Percentiles rank a stretch among this genome's conserved stretches.
phyloP scores from a whole-genome alignment of 208 protist species.

The Naegleria gruberi region DNA sequence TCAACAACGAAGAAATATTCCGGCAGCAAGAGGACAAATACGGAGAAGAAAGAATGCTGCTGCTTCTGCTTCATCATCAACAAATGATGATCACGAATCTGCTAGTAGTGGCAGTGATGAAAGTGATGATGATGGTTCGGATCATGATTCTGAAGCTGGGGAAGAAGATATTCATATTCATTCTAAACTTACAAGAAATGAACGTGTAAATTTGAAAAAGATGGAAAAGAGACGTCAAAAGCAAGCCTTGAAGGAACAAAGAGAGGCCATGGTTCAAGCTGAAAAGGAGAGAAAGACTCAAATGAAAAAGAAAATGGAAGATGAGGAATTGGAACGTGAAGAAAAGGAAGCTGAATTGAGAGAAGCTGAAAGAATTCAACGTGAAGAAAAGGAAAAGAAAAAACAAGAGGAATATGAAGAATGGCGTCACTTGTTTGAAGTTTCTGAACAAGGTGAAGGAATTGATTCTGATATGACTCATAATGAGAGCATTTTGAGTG shows the following conservation, averaged over 20 bases:
- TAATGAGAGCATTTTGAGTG: neutral
- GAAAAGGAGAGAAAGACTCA: neutral
- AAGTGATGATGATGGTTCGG: neutral
- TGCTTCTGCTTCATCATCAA: neutral
- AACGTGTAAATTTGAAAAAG: neutral
- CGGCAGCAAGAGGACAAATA: neutral
- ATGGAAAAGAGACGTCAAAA: neutral
- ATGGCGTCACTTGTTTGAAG: slow-evolving; percentile 5
- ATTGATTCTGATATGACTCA: neutral
- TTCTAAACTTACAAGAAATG: neutral
- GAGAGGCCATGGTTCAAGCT: neutral
- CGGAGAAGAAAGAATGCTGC: neutral
- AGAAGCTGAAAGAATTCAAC: neutral
- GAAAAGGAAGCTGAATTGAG: neutral
- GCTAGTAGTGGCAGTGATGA: neutral
- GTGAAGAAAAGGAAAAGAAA: slow-evolving; percentile 22
- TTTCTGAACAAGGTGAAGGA: slow-evolving; percentile 20
- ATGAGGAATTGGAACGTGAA: neutral
- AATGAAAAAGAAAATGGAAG: neutral
- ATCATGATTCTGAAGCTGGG: neutral
- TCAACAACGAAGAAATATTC: neutral
- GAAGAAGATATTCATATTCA: neutral
- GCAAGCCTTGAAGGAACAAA: neutral
- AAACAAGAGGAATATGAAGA: slow-evolving; percentile 14
- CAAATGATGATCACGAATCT: neutral